Evolutionary conservation across 1,284 basidiomycete species (phyloP).

Genomic region (Fomitiporia mediterranea): DNA sequence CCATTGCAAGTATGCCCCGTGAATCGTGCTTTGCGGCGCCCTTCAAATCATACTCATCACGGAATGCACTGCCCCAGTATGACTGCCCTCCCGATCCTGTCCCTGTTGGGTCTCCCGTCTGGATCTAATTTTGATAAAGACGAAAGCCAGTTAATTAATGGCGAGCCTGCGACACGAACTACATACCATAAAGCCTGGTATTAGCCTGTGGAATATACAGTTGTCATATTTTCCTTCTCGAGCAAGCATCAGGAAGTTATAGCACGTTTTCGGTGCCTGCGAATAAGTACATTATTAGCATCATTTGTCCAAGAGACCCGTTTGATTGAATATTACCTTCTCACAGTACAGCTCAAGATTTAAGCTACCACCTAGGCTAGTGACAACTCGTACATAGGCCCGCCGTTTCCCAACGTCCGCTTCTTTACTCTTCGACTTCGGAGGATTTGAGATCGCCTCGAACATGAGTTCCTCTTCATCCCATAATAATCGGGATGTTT

Average conservation of each 20-base stretch:
- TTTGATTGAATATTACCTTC: constrained; percentile 47
- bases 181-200: constrained; percentile 94
- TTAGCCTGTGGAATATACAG: constrained; percentile 86
- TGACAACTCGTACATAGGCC: constrained; percentile 88
- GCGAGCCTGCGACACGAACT: background rate
- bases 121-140: constrained; percentile 50
- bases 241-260: constrained; percentile 94
- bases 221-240: constrained; percentile 87
- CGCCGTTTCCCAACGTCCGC: constrained; percentile 87
- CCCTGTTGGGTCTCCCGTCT: constrained; percentile 95
- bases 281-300: constrained; percentile 7
- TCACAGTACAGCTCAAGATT: constrained; percentile 93
- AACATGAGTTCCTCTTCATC: constrained; percentile 97
- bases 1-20: constrained; percentile 84
- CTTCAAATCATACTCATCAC: constrained; percentile 87
- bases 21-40: constrained; percentile 82
- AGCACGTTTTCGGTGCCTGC: constrained; percentile 94
- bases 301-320: too few relatives aligned
- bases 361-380: constrained; percentile 81
- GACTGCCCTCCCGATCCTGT: constrained; percentile 92
- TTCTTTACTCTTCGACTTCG: constrained; percentile 81
- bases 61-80: constrained; percentile 94
- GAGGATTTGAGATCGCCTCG: constrained; percentile 75
- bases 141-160: background rate
- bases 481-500: constrained; percentile 79